Conservation (phyloP, 2,329 filamentous ascomycete genomes). For the Colletotrichum truncatum region DNA sequence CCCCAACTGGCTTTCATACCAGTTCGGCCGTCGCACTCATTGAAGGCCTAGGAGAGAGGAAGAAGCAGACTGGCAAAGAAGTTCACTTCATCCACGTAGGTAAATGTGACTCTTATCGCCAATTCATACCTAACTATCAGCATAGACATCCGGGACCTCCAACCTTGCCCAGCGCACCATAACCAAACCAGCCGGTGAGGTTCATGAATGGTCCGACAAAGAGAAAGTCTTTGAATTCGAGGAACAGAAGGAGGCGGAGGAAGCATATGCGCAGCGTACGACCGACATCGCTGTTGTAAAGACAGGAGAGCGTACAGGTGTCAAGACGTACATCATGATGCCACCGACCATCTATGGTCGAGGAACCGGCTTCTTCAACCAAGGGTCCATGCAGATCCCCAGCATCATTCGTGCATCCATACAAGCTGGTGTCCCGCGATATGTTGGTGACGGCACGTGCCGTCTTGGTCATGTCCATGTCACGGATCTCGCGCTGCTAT, state of each 20-base stretch:
- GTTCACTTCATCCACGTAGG: conserved; percentile 50
- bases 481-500: conserved; percentile 51
- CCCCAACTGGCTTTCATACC: conserved; percentile 48
- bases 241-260: conserved; percentile 43
- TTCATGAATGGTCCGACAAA: conserved; percentile 49
- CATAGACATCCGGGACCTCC: conserved; percentile 50
- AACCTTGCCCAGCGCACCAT: conserved; percentile 53
- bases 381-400: conserved; percentile 48
- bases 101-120: neutral
- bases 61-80: conserved; percentile 41
- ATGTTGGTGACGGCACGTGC: conserved; percentile 46
- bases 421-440: conserved; percentile 30
- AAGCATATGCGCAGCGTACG: conserved; percentile 52
- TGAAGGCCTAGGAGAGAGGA: conserved; percentile 49
- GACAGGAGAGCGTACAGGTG: conserved; percentile 44
- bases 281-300: conserved; percentile 54
- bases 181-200: conserved; percentile 36
- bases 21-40: conserved; percentile 50
- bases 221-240: conserved; percentile 54
- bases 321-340: conserved; percentile 57
- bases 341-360: conserved; percentile 56
- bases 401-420: conserved; percentile 41
- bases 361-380: conserved; percentile 52
- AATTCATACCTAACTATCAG: neutral
- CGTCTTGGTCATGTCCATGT: conserved; percentile 56